phyloP scores from a whole-genome alignment of 352 stramenopile species.

The Labyrinthula sp. region DNA sequence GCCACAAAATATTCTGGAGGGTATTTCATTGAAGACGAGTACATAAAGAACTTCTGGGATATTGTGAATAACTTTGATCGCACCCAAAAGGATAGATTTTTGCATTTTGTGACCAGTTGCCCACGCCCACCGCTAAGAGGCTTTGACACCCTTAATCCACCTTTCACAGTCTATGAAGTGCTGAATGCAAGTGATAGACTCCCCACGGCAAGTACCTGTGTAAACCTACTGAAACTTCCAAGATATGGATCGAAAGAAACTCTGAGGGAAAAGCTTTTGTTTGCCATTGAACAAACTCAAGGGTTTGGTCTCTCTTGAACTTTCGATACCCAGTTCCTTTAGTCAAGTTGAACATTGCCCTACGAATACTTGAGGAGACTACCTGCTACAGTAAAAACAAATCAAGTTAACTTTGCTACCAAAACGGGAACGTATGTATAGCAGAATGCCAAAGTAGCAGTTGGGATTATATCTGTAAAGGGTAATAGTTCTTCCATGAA shows the following conservation, averaged over 20 bases:
- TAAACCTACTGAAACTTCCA: conserved; percentile 88
- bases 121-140: conserved; percentile 74
- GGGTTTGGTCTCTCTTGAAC: conserved; percentile 90
- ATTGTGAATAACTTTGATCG: conserved; percentile 45
- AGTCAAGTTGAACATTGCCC: no score
- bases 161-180: conserved; percentile 68
- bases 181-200: conserved; percentile 45
- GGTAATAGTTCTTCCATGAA: no score
- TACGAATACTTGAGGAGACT: no score
- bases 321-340: no score
- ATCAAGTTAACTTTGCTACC: no score
- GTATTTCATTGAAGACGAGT: conserved; percentile 42
- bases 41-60: conserved; percentile 50
- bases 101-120: conserved; percentile 82
- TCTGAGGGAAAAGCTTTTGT: conserved; percentile 69
- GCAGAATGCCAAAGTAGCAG: no score
- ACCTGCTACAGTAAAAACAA: no score
- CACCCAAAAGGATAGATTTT: conserved; percentile 58
- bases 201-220: conserved; percentile 77
- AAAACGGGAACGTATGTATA: no score
- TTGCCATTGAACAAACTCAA: conserved; percentile 67
- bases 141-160: conserved; percentile 68
- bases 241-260: conserved; percentile 79
- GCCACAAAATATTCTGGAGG: conserved; percentile 68
- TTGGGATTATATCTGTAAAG: no score